phyloP scores from a whole-genome alignment of 2,329 filamentous ascomycete species.

The Trichoderma endophyticum region DNA sequence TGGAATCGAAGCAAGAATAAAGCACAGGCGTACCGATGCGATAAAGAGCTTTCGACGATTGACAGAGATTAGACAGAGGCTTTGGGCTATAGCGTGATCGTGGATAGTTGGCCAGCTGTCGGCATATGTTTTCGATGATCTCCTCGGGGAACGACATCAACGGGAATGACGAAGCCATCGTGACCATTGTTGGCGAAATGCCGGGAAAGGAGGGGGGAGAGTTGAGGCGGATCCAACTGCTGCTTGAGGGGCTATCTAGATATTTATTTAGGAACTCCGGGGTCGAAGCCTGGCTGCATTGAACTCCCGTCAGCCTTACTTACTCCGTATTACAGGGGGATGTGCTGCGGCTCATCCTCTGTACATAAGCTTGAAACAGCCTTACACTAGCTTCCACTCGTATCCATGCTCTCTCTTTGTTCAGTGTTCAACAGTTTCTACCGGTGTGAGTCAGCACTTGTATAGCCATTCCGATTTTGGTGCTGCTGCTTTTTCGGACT shows the following conservation, averaged over 20 bases:
- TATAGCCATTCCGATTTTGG: not conserved
- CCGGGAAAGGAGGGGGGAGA: no score
- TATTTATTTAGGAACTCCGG: not conserved
- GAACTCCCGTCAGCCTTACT: not conserved
- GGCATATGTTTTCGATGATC: not conserved
- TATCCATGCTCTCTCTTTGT: not conserved
- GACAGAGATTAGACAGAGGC: not conserved
- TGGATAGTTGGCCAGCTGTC: not conserved
- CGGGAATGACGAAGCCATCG: not conserved
- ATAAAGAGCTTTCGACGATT: not conserved
- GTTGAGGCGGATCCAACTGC: not conserved
- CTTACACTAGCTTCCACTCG: not conserved
- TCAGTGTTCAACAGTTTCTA: not conserved
- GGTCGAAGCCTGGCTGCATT: not conserved
- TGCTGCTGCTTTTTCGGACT: not conserved
- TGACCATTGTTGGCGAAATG: not conserved
- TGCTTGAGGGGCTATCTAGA: not conserved
- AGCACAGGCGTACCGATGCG: not conserved
- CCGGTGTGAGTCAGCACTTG: not conserved
- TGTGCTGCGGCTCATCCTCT: not conserved
- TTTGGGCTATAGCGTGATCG: not conserved
- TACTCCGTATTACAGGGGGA: not conserved
- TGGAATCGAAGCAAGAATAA: not conserved
- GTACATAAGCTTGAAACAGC: not conserved
- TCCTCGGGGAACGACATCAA: not conserved